phyloP scores from a whole-genome alignment of 495 filamentous ascomycete genomes.

The Terfezia boudieri region DNA sequence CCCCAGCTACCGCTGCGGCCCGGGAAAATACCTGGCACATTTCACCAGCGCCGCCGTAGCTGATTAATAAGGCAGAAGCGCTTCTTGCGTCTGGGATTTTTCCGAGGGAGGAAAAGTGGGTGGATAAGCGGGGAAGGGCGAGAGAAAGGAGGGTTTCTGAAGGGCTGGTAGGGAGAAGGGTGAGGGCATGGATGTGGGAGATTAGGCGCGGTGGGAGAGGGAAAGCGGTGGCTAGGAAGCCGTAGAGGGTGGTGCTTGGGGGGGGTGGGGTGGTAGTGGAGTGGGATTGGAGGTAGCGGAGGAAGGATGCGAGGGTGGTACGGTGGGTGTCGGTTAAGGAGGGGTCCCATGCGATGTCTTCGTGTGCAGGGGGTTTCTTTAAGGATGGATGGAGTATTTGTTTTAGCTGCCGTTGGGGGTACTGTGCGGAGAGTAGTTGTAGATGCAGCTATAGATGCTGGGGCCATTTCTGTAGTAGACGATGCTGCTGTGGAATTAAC shows the following conservation, averaged over 20 bases:
- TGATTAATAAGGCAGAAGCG: conserved; percentile 15
- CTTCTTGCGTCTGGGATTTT: conserved; percentile 15
- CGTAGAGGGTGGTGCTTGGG: conserved; percentile 3
- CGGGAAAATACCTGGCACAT: conserved; percentile 82
- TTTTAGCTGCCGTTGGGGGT: background rate
- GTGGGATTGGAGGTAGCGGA: conserved; percentile 13
- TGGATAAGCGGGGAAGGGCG: conserved; percentile 46
- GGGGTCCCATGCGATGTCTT: conserved; percentile 15
- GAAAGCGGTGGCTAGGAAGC: conserved; percentile 47
- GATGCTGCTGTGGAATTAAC: background rate
- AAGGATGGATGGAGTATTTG: conserved; percentile 24
- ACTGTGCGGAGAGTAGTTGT: background rate
- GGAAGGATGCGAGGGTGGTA: conserved; percentile 11
- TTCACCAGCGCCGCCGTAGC: conserved; percentile 77
- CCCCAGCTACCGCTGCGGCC: conserved; percentile 77
- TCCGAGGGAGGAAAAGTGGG: conserved; percentile 71
- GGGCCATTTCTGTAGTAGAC: background rate
- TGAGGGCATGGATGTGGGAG: conserved; percentile 52
- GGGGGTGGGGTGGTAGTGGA: conserved; percentile 6
- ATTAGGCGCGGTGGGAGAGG: conserved; percentile 48
- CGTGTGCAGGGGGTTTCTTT: conserved; percentile 23
- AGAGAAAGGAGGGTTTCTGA: conserved; percentile 36
- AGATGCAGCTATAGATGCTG: background rate
- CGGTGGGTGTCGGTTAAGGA: conserved; percentile 13
- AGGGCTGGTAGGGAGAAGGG: conserved; percentile 40